Base-by-base conservation (phyloP, 768 basidiomycete genomes). In the Pholiota conissans region DNA sequence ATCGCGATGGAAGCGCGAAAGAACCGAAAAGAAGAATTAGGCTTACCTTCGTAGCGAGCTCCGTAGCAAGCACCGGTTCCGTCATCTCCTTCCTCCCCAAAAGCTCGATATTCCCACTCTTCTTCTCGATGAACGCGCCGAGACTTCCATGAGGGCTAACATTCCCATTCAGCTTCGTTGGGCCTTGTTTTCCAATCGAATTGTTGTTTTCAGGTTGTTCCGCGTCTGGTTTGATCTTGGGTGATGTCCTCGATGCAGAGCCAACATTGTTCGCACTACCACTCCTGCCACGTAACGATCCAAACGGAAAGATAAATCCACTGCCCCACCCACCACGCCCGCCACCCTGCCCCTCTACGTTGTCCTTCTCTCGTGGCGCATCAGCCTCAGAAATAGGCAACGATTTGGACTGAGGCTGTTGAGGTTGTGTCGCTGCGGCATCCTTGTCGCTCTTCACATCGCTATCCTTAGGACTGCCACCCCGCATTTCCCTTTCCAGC, bases 11-110 rank as follows among this genome's bases (percentile, higher is more conserved):
- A 32, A 9, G 18, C 7, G 18, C 5, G 18, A 42, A 45, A n/a
- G 55, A 56, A 45, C 46, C 37, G 22, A 52, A 52, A 11, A 10
- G 5, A 71, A n/a, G n/a, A n/a, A n/a, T n/a, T n/a, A n/a, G n/a
- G n/a, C 84, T 32, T 64, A 93, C 92, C 73, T 78, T 59, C 61
- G 85, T 79, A 13, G 89, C 90, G 6, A 92, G 68, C 2, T 73
- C 72, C 1, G 74, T 65, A 5, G 69, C 77, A 40, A 93, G 67
- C 9, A 93, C 80, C 0, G 74, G 70, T 0, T 66, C 65, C 0
- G 90, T 91, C 1, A 69, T 71, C 35, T 81, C 82, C 57, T 77
- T 80, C 55, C 90, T 73, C 8, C 88, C 90, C 0, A 72, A 64
- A 40, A 88, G 73, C 54, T 75, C 76, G 32, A 88, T 72, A 34